These are phyloP conservation scores for Fusarium staphyleae DNA, from an alignment of 2,329 filamentous ascomycete genomes.

Conservation along the genomic window DNA sequence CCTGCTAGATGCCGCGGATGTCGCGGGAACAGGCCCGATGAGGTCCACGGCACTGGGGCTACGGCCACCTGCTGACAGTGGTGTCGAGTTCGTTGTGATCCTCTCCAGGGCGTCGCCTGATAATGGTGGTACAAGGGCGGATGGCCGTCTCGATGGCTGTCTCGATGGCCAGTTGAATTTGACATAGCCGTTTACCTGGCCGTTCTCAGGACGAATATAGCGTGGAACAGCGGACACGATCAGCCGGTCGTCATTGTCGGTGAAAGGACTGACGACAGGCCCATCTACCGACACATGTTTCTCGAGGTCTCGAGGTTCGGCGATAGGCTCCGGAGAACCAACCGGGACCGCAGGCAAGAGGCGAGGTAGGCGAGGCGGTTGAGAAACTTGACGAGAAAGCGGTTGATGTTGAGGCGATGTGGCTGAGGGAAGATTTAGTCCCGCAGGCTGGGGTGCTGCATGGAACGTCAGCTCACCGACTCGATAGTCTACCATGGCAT, in stretches of 20 bases:
- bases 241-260: slow-evolving; percentile 43
- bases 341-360: slow-evolving; percentile 21
- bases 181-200: slow-evolving; percentile 49
- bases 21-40: slow-evolving; percentile 11
- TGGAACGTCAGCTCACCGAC: slow-evolving; percentile 41
- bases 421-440: slow-evolving; percentile 25
- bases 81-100: slow-evolving; percentile 17
- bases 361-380: slow-evolving; percentile 24
- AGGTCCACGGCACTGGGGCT: slow-evolving; percentile 15
- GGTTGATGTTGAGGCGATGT: slow-evolving; percentile 20
- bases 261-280: slow-evolving; percentile 44
- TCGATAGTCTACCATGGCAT: slow-evolving; percentile 40
- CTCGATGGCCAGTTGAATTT: slow-evolving; percentile 48
- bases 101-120: slow-evolving; percentile 27
- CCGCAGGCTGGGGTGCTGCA: slow-evolving; percentile 36
- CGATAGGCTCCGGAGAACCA: slow-evolving; percentile 6
- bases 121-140: slow-evolving; percentile 9
- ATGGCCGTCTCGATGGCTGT: slow-evolving; percentile 24
- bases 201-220: slow-evolving; percentile 44
- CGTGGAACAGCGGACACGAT: slow-evolving; percentile 31
- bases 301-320: slow-evolving; percentile 14
- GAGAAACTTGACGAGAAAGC: slow-evolving; percentile 17
- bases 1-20: slow-evolving; percentile 1
- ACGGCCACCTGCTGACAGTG: slow-evolving; percentile 4
- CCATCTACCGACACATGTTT: slow-evolving; percentile 14